phyloP scores from a whole-genome alignment of 2,329 filamentous ascomycete species.

The Diaporthe helianthi region DNA sequence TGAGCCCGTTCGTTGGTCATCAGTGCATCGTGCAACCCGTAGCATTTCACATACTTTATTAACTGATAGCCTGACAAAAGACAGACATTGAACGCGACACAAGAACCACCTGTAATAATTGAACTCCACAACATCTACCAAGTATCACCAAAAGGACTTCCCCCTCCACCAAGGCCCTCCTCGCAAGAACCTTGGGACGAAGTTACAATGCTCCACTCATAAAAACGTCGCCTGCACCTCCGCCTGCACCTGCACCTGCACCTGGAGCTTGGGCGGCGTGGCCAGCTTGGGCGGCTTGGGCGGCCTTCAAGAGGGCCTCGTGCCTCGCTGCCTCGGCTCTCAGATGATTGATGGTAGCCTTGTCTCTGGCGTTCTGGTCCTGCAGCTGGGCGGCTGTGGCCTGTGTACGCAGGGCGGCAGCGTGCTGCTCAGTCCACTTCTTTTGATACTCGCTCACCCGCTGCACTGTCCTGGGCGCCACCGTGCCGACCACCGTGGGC shows the following conservation, averaged over 20 bases:
- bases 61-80: background rate
- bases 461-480: constrained; percentile 40
- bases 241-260: no score
- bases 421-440: constrained; percentile 35
- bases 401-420: constrained; percentile 2
- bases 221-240: background rate
- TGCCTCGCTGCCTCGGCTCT: background rate
- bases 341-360: background rate
- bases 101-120: no score
- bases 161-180: no score
- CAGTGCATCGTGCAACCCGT: background rate
- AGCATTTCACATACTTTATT: background rate
- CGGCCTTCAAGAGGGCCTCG: constrained; percentile 5
- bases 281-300: no score
- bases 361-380: constrained; percentile 17
- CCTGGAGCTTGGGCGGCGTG: no score
- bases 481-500: constrained; percentile 48
- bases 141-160: background rate
- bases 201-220: constrained; percentile 1
- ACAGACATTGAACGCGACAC: no score
- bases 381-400: constrained; percentile 13
- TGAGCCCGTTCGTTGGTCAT: background rate
- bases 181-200: no score
- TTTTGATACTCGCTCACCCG: constrained; percentile 46
- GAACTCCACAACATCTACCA: no score